Conservation (phyloP, 164 flowering plant species). For the Akebia trifoliata region DNA sequence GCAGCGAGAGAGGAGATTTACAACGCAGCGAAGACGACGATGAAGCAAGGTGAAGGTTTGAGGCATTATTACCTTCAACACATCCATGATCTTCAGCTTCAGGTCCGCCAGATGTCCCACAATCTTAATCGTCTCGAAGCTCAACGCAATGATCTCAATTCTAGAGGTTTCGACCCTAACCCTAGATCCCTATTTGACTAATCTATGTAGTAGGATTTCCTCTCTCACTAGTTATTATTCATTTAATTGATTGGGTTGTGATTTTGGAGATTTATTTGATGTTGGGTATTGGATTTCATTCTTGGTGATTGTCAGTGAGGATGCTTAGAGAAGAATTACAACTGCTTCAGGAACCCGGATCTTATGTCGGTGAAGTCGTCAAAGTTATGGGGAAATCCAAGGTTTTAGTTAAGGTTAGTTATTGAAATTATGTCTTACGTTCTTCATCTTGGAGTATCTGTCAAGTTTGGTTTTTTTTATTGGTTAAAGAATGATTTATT, state of each 20-base stretch:
- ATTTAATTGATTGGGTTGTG: too few relatives aligned
- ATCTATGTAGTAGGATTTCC: too few relatives aligned
- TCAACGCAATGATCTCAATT: conserved; percentile 91
- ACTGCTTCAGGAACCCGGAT: conserved; percentile 94
- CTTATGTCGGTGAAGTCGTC: conserved; percentile 97
- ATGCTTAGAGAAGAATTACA: conserved; percentile 88
- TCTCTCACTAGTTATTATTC: too few relatives aligned
- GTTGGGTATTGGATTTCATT: too few relatives aligned
- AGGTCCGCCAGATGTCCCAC: conserved; percentile 67
- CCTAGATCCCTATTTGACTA: too few relatives aligned
- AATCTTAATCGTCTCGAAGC: conserved; percentile 93
- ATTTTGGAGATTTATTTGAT: too few relatives aligned
- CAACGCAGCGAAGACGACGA: conserved; percentile 20
- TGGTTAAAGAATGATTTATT: too few relatives aligned
- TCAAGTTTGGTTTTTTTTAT: too few relatives aligned
- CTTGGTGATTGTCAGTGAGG: conserved; percentile 73
- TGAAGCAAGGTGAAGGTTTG: conserved; percentile 78
- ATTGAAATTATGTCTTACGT: too few relatives aligned
- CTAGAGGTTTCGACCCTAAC: conserved; percentile 53
- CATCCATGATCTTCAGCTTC: conserved; percentile 82
- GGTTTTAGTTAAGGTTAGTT: conserved; percentile 79
- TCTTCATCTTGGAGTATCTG: too few relatives aligned
- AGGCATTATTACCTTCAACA: conserved; percentile 79
- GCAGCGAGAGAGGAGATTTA: conserved; percentile 18
- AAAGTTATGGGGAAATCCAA: conserved; percentile 98